These are phyloP conservation scores for Acacia melanoxylon DNA, from an alignment of 306 rosid genomes.

Conservation along the genomic window DNA sequence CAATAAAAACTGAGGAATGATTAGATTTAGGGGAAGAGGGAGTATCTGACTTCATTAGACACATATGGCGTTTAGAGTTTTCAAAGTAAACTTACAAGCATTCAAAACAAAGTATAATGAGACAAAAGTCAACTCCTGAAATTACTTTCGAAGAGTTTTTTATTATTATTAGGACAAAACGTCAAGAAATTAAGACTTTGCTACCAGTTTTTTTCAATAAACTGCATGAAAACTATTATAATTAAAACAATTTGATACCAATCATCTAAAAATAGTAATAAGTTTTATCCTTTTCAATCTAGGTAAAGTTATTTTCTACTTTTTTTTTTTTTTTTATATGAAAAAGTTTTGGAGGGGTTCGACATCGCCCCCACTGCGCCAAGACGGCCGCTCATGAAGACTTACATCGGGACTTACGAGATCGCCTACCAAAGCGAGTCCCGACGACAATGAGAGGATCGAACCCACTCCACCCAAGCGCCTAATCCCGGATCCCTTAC, in stretches of 20 bases:
- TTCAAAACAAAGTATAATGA: background rate
- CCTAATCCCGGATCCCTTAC: no score
- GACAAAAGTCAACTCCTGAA: slow-evolving; percentile 8
- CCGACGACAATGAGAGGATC: no score
- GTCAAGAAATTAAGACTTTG: background rate
- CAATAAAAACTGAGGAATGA: slow-evolving; percentile 16
- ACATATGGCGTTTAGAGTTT: background rate
- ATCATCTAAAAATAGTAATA: background rate
- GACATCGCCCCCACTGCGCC: no score
- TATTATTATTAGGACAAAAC: background rate
- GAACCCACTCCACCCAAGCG: no score
- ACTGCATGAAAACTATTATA: background rate
- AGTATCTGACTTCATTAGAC: background rate
- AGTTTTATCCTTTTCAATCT: background rate
- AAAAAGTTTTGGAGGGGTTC: no score
- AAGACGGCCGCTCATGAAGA: no score
- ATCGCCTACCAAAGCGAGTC: no score
- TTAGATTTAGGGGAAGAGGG: background rate
- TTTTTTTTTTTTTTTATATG: no score
- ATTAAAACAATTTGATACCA: background rate
- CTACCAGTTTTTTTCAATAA: background rate
- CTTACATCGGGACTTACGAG: no score
- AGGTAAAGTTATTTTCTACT: slow-evolving; percentile 6
- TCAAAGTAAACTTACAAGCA: background rate
- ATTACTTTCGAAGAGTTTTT: background rate